phyloP scores from a whole-genome alignment of 345 rosid genomes.

The Salix koriyanagi region DNA sequence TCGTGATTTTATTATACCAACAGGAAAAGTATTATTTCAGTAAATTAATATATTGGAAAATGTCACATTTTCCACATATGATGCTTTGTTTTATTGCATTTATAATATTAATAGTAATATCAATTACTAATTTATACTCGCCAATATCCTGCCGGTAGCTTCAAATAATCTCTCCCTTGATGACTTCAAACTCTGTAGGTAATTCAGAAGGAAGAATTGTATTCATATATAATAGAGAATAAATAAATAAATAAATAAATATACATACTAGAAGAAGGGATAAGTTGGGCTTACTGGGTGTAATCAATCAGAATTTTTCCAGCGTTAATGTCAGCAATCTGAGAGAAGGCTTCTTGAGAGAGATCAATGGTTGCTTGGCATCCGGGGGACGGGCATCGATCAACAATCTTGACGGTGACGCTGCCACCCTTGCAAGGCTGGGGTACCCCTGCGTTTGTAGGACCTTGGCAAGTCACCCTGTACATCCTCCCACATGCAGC shows the following conservation, averaged over 20 bases:
- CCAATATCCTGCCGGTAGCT: too few species aligned
- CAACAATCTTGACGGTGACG: slow-evolving; percentile 22
- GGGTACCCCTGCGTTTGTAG: not conserved
- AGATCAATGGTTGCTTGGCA: slow-evolving; percentile 30
- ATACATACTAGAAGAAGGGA: not conserved
- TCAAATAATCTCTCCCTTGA: too few species aligned
- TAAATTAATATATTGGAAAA: too few species aligned
- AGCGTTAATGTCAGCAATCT: slow-evolving; percentile 22
- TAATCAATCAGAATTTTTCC: slow-evolving; percentile 28
- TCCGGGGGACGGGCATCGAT: slow-evolving; percentile 11
- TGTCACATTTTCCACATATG: too few species aligned
- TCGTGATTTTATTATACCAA: too few species aligned
- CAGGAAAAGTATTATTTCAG: too few species aligned
- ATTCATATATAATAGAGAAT: not conserved
- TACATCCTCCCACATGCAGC: slow-evolving; percentile 15
- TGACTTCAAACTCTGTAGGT: too few species aligned
- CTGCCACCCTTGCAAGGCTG: slow-evolving; percentile 16
- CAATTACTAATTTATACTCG: too few species aligned
- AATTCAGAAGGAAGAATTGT: not conserved
- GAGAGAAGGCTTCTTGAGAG: slow-evolving; percentile 31
- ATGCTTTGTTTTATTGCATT: too few species aligned
- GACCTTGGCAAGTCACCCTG: slow-evolving; percentile 7
- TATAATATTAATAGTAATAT: too few species aligned
- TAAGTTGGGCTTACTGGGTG: slow-evolving; percentile 17
- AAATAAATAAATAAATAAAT: not conserved